Evolutionary conservation across 768 basidiomycete genomes (phyloP).

Genomic region (Boletales sp.): DNA sequence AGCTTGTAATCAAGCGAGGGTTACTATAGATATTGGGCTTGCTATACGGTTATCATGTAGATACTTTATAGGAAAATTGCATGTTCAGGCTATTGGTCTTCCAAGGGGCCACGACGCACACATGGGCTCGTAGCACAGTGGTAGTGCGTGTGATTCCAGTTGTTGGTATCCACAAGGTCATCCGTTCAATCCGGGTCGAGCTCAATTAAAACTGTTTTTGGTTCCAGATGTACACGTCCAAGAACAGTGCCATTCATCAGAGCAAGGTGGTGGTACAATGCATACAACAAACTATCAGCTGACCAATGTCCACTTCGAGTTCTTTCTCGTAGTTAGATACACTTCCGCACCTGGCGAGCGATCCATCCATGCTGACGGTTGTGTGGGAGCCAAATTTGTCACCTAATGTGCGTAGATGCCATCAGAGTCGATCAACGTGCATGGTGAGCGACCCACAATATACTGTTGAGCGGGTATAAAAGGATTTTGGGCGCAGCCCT

Average conservation of each 20-base stretch:
- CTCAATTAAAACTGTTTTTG: conserved; percentile 13
- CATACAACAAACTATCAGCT: conserved; percentile 1
- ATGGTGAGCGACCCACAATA: conserved; percentile 42
- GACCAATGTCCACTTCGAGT: conserved; percentile 57
- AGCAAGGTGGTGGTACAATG: background rate
- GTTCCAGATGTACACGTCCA: background rate
- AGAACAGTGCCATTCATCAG: background rate
- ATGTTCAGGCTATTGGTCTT: no score
- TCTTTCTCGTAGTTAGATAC: conserved; percentile 62
- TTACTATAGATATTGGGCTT: conserved; percentile 6
- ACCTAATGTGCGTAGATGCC: conserved; percentile 20
- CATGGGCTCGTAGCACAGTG: conserved; percentile 27
- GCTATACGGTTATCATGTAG: background rate
- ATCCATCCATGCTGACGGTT: conserved; percentile 69
- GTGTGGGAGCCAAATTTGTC: conserved; percentile 69
- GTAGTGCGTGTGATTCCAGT: conserved; percentile 35
- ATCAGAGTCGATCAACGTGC: background rate
- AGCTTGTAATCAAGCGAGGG: conserved; percentile 16
- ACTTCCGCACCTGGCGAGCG: conserved; percentile 58
- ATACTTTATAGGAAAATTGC: background rate
- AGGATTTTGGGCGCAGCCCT: conserved; percentile 45
- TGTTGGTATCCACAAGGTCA: conserved; percentile 36
- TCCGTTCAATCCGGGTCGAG: conserved; percentile 45
- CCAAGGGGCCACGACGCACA: background rate
- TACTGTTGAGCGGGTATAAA: conserved; percentile 67